Evolutionary conservation across 1,284 basidiomycete genomes (phyloP).

Genomic region (Jaminaea rosea): DNA sequence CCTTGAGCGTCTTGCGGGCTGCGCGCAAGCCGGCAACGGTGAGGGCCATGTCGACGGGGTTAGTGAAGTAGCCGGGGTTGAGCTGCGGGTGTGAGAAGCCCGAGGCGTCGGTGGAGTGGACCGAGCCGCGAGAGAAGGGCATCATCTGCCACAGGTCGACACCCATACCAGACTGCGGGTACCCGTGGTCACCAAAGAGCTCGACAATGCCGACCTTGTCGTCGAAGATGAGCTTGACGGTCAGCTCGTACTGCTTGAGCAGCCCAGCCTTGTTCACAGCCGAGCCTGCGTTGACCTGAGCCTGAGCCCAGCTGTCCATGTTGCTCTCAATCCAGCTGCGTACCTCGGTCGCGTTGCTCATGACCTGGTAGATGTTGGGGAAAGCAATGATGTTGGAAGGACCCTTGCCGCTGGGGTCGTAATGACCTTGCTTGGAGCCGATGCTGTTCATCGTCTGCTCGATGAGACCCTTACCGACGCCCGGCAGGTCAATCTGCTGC

Average conservation of each 20-base stretch:
- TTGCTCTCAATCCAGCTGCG: conserved; percentile 20
- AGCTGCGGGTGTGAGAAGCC: conserved; percentile 1
- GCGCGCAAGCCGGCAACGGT: conserved; percentile 41
- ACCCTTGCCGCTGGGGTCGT: conserved; percentile 19
- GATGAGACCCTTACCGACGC: conserved; percentile 47
- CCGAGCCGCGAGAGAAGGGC: conserved; percentile 4
- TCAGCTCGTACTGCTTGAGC: conserved; percentile 19
- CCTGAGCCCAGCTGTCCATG: conserved; percentile 22
- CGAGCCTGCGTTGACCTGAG: conserved; percentile 22
- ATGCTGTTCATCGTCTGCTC: conserved; percentile 48
- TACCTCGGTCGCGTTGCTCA: conserved; percentile 20
- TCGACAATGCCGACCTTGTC: conserved; percentile 23
- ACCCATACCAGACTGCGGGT: background rate
- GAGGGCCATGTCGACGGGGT: conserved; percentile 46
- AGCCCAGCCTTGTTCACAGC: conserved; percentile 18
- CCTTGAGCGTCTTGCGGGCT: conserved; percentile 39
- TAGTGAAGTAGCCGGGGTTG: conserved; percentile 29
- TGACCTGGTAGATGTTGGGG: conserved; percentile 20
- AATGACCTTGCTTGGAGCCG: conserved; percentile 16
- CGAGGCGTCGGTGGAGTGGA: background rate
- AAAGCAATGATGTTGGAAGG: conserved; percentile 34
- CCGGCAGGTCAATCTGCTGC: conserved; percentile 42
- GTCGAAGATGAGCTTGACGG: conserved; percentile 21
- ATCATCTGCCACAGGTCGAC: conserved; percentile 14
- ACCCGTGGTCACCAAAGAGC: conserved; percentile 2